Evolutionary conservation across 2,329 filamentous ascomycete genomes (phyloP), one percentile per base, ranked within the genome.

Genomic region (Zelopaecilomyces penicillatus): DNA sequence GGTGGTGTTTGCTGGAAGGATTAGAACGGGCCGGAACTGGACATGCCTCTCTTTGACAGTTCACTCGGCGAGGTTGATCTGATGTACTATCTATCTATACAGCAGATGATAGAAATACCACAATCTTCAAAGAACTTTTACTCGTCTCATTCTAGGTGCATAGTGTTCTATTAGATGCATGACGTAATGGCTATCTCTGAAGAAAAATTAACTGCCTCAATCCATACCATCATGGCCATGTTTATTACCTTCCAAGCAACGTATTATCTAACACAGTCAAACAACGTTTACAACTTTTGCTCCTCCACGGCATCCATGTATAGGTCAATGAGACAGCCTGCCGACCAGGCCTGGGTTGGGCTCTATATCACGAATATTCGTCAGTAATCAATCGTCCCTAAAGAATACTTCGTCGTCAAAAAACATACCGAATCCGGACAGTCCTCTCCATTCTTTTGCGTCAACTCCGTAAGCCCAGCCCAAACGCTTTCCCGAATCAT

Each of bases 261-360:
- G 12, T 35, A 10, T 33, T 38, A 12, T 34, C 5, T 39, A 38
- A 44, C 45, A 31, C 30, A 38, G 12, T 32, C 35, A 27, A 28
- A 33, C 38, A 19, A 41, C 12, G 42, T 42, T 31, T 36, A 39
- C 4, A 40, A 33, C 61, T 53, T 38, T 42, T 75, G 71, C 54
- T 72, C 72, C 52, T 76, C 75, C 28, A 76, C 74, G 12, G 88
- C 91, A 63, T 98, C 93, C 73, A 95, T 90, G 69, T 95, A 98
- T 52, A 98, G 67, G 68, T 98, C 93, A 58, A 98, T 87, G 59
- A 98, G 72, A 63, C 93, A 97, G 26, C 87, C 85, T 30, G 93
- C 87, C 43, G 89, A 96, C 93, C 93, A 98, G 43, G 93, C 85
- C 65, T 98, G 93, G 1, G 93, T 96, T 28, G 93, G 93, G 43